Conservation (phyloP, 2,329 filamentous ascomycete genomes). For the Sporothrix brasiliensis region DNA sequence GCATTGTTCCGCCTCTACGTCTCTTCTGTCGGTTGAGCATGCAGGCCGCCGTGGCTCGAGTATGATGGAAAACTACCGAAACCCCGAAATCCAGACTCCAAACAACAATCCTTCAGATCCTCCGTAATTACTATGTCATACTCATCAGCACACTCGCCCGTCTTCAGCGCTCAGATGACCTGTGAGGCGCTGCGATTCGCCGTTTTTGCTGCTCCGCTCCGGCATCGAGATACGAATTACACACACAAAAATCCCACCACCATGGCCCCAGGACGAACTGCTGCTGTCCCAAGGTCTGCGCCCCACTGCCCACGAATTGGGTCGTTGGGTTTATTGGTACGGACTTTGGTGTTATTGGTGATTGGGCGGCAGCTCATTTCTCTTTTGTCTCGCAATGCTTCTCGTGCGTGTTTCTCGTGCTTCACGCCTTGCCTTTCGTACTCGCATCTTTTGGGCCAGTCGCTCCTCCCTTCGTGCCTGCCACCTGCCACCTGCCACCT, state of each 20-base stretch:
- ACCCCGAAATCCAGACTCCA: not conserved
- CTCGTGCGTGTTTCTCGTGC: no score
- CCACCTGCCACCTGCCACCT: constrained; percentile 21
- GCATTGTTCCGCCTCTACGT: not conserved
- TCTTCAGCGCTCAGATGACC: not conserved
- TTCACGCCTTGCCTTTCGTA: not conserved
- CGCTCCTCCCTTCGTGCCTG: constrained; percentile 6
- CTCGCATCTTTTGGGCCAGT: not conserved
- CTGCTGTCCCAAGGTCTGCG: not conserved
- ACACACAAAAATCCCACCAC: constrained; percentile 27
- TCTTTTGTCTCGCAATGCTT: not conserved
- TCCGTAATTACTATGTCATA: not conserved
- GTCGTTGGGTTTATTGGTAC: not conserved
- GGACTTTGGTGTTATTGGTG: constrained; percentile 6
- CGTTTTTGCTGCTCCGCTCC: not conserved
- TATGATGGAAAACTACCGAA: constrained; percentile 1
- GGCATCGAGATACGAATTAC: not conserved
- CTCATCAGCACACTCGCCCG: not conserved
- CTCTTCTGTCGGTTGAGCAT: constrained; percentile 5
- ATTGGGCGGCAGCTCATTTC: not conserved
- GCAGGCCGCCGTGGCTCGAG: not conserved
- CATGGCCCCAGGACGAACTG: constrained; percentile 29
- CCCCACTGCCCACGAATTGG: not conserved
- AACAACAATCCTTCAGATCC: constrained; percentile 12
- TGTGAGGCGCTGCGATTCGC: not conserved